Evolutionary conservation across 129 eudicot species (phyloP), one percentile per base, ranked within the genome.

Genomic region (Rutidosis leptorrhynchoides): DNA sequence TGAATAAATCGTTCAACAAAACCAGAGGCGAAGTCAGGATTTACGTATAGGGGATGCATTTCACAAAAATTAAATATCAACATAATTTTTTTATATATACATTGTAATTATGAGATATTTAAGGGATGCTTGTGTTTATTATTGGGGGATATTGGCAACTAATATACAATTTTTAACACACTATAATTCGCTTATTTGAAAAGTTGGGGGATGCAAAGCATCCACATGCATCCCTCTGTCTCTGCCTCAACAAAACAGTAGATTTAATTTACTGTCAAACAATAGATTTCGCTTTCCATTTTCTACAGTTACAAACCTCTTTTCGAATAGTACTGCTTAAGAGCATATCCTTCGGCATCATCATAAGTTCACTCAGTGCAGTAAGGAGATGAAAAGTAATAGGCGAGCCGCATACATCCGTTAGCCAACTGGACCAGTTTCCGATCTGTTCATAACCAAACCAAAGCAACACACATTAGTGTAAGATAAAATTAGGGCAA

Each of bases 291-390:
- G 26, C 67, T 48, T 25, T 54, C 29, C 12, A 26, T 48, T 25
- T 54, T 37, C 12, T 32, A 45, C 22, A 53, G 30, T 2, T 40
- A 9, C 28, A 42, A 58, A 91, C 98, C 98, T 91, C 98, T 80
- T 78, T 80, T 80, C 98, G 90, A 65, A 88, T 72, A 6, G 88
- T 79, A 56, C 59, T 81, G 62, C 86, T 87, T 71, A 88, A 78
- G 7, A 88, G 84, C 96, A 88, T 85, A 81, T 88, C 98, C 82
- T 92, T 92, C 19, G 98, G 98, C 66, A 92, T 90, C 98, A 92
- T 88, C 98, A 91, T 92, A 58, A 92, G 96, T 65, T 92, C 98
- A 70, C 98, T 92, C 81, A 92, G 77, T 25, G 96, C 83, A 26
- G 85, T 83, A 3, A 92, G 84, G 28, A 92, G 89, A 80, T 69